Evolutionary conservation across 306 rosid species (phyloP), one percentile per base, ranked within the genome.

Genomic region (Dalbergia oliveri): DNA sequence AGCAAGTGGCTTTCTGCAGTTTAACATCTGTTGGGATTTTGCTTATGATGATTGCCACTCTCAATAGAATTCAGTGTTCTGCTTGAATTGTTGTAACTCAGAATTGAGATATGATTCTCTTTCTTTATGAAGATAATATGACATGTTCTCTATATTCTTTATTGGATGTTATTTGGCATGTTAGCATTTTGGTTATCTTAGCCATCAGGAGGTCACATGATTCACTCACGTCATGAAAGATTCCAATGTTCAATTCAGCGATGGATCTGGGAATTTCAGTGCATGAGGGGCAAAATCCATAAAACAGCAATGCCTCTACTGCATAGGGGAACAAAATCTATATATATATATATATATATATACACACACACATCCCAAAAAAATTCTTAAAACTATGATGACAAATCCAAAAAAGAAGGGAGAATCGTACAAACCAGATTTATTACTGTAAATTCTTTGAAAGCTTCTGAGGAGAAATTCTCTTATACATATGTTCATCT

Each of bases 1-100:
- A 43, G 47, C 31, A 33, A 19, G 50, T 21, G 70, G 21, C 14
- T 70, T 77, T 64, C 47, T 43, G 10, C 18, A 7, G 33, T 76
- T 34, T 3, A 37, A 26, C n/a, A 34, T 70, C 44, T 82, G 19
- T 82, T 34, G 63, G 57, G 41, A 47, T 14, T 69, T 62, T 47
- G 5, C 66, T 21, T 47, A 21, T 23, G 59, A 56, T 72, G 78
- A 21, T 54, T 83, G 76, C 69, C 34, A 3, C 44, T 53, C 57
- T 64, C 54, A 11, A 9, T 9, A 19, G 13, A 44, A 69, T 39
- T 68, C 19, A 21, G 41, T 75, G 75, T 68, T 75, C 66, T 68
- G 49, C 66, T 75, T 68, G 57, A 81, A 14, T 19, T 73, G 31
- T 66, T 19, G 26, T 45, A 73, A 70, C 54, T 18, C 19, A 61